Evolutionary conservation across 768 basidiomycete genomes (phyloP), one percentile per base, ranked within the genome.

Genomic region (Chlorophyllum brunneum): DNA sequence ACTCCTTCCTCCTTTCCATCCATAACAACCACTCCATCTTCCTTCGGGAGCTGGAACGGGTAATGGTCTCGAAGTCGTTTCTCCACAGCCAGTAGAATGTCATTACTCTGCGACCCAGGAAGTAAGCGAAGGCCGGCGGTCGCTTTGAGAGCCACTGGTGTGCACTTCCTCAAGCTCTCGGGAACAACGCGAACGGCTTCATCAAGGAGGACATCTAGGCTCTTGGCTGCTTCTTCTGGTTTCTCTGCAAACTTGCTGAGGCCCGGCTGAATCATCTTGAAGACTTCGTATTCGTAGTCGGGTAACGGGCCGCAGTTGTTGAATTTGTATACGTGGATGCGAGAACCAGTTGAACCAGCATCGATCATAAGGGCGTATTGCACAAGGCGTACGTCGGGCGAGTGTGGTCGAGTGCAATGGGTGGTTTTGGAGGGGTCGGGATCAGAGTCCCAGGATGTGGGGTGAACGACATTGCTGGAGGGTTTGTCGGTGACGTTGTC

Each of bases 321-420:
- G 82, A 98, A 98, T 65, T 97, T 98, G 85, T 98, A 99, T 27
- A 98, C 79, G 76, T 99, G 97, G 62, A 98, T 94, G 15, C 97
- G 83, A 0, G 95, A 97, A 16, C 95, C 97, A 0, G 94, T 97
- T 15, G 95, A 98, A 20, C 97, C 97, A 0, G 97, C 95, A 67
- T 99, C 97, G 70, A 98, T 90, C 85, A 98, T 97, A 61, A 98
- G 80, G 0, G 92, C 94, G 67, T 90, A 99, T 65, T 93, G 92
- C 10, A 95, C 86, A 52, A 95, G 74, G 0, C 79, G 80, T 22
- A 70, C 61, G 54, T 67, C 61, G 1, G 76, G 59, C 11, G 67
- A 68, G 65, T 82, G 67, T 0, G 92, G 80, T 0, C 66, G 50
- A 0, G 77, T 77, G 70, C 94, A 98, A 70, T 84, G 71, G 0